Conservation (phyloP, 2,329 filamentous ascomycete genomes). For the Xylariales sp. region DNA sequence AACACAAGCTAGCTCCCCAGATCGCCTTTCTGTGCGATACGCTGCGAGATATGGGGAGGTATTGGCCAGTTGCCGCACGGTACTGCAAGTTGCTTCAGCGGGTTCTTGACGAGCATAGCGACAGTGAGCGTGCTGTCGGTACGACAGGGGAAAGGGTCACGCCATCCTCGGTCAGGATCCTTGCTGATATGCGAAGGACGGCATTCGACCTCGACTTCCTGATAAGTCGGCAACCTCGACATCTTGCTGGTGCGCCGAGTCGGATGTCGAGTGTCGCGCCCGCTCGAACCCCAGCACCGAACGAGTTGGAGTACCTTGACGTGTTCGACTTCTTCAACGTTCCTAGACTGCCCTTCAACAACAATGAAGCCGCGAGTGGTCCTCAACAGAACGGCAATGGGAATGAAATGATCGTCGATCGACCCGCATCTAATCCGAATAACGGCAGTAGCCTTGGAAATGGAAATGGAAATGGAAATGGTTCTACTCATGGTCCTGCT, state of each 20-base stretch:
- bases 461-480: neutral
- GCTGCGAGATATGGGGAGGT: slow-evolving; percentile 71
- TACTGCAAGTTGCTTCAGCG: slow-evolving; percentile 77
- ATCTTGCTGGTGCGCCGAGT: slow-evolving; percentile 34
- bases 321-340: slow-evolving; percentile 96
- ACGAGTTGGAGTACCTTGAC: slow-evolving; percentile 85
- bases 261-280: slow-evolving; percentile 52
- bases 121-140: slow-evolving; percentile 56
- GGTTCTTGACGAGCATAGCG: slow-evolving; percentile 80
- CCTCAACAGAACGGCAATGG: slow-evolving; percentile 17
- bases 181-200: slow-evolving; percentile 86
- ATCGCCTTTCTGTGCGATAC: slow-evolving; percentile 80
- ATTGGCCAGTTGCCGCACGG: slow-evolving; percentile 81
- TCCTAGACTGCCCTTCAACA: slow-evolving; percentile 59
- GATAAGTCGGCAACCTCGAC: slow-evolving; percentile 73
- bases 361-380: slow-evolving; percentile 25
- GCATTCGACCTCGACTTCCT: slow-evolving; percentile 88
- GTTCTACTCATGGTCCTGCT: slow-evolving; percentile 8
- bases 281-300: slow-evolving; percentile 65
- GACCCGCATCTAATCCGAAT: too few relatives aligned
- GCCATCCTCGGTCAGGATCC: slow-evolving; percentile 77
- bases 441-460: neutral
- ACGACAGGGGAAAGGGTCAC: slow-evolving; percentile 66
- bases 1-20: slow-evolving; percentile 74
- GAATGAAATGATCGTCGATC: slow-evolving; percentile 13